These are phyloP conservation scores for Schizosaccharomyces octosporus DNA, from an alignment of 805 yeast genomes.

Conservation along the genomic window DNA sequence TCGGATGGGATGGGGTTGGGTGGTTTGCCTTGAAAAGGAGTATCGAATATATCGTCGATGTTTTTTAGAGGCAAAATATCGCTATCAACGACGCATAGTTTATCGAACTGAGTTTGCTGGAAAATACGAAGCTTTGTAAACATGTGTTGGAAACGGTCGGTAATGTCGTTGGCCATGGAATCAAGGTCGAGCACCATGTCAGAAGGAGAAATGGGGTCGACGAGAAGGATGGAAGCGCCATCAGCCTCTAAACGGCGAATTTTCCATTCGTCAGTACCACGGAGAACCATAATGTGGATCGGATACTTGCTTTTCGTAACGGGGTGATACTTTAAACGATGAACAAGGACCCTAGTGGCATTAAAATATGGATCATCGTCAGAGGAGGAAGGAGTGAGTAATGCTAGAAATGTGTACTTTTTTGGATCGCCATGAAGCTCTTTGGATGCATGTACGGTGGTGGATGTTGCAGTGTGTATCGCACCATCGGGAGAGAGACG, in stretches of 20 bases:
- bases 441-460: background rate
- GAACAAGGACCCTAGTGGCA: background rate
- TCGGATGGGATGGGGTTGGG: background rate
- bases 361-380: conserved; percentile 3
- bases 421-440: background rate
- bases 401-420: background rate
- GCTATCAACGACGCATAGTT: conserved; percentile 30
- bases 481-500: no score
- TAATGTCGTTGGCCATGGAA: conserved; percentile 9
- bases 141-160: conserved; percentile 32
- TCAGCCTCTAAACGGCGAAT: background rate
- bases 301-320: background rate
- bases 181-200: background rate
- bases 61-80: conserved; percentile 34
- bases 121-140: conserved; percentile 40
- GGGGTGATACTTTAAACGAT: background rate
- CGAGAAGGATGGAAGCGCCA: background rate
- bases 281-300: background rate
- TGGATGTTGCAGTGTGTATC: no score
- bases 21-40: background rate
- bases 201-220: background rate
- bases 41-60: conserved; percentile 35
- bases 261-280: conserved; percentile 1
- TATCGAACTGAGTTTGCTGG: conserved; percentile 24
- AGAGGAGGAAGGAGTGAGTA: background rate